phyloP scores from a whole-genome alignment of 257 asterid species.

The Lithospermum erythrorhizon region DNA sequence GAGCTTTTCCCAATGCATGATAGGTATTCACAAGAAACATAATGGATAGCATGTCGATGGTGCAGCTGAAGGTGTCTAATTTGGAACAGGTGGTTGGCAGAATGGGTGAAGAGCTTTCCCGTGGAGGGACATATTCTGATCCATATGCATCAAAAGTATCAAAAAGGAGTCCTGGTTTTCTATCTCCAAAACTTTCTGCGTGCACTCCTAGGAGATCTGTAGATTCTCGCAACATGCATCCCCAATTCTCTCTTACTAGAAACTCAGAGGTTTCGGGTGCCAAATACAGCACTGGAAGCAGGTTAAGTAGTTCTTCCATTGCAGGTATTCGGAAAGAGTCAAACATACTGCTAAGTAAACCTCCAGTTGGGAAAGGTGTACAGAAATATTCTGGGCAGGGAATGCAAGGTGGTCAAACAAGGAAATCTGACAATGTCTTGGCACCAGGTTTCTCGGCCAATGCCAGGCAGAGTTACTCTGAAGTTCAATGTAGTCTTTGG shows the following conservation, averaged over 20 bases:
- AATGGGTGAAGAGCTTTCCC: conserved; percentile 53
- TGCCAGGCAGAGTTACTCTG: conserved; percentile 34
- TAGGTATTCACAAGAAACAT: conserved; percentile 56
- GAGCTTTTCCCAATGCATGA: neutral
- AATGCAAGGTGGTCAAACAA: conserved; percentile 31
- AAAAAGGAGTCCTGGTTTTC: conserved; percentile 47
- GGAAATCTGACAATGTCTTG: conserved; percentile 27
- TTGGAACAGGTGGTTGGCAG: conserved; percentile 68
- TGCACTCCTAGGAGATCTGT: conserved; percentile 76
- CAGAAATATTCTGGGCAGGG: conserved; percentile 28
- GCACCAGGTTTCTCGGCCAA: conserved; percentile 31
- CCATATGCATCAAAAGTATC: conserved; percentile 29
- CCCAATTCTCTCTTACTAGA: conserved; percentile 33
- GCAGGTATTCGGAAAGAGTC: conserved; percentile 46
- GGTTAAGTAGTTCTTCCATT: conserved; percentile 38
- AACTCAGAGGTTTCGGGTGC: conserved; percentile 38
- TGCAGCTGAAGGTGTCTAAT: conserved; percentile 75
- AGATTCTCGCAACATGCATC: conserved; percentile 39
- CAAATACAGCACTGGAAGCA: conserved; percentile 33
- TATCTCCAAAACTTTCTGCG: conserved; percentile 64
- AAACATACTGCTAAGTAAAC: conserved; percentile 34
- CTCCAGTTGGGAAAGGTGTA: conserved; percentile 31
- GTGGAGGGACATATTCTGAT: conserved; percentile 44
- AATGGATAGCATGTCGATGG: conserved; percentile 61
- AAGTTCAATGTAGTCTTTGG: conserved; percentile 38